Base-by-base conservation (phyloP, 768 basidiomycete species). In the Psilocybe subaeruginosa region DNA sequence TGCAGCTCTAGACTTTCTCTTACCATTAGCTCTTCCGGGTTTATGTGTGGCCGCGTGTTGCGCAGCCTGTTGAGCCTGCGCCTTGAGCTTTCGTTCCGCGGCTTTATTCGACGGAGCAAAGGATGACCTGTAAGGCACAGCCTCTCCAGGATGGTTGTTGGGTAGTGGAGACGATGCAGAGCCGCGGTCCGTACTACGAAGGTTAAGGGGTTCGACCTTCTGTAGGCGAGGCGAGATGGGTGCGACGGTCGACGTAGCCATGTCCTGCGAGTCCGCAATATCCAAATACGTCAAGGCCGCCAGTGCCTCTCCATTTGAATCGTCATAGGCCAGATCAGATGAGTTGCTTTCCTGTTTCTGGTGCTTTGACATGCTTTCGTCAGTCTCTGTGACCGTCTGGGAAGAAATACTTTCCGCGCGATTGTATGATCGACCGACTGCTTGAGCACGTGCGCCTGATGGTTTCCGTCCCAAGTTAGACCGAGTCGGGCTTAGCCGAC, bases 51-150 rank as follows among this genome's bases (percentile, higher is more conserved):
- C 93, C 43, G 90, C 90, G 46, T 93, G 85, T 33, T 89, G 85
- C 0, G 92, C 93, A 48, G 86, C 90, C 69, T 93, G 90, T 65
- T 92, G 90, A 9, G 90, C 93, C 69, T 96, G 88, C 12, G 85
- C 82, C 70, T 91, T 92, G 7, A 92, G 91, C 67, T 91, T 90
- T 56, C 97, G 84, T 70, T 98, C 90, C 19, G 87, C 86, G 41
- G 94, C 94, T 64, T 89, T 86, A 68, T 85, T 91, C 16, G 91
- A 92, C 1, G 89, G 89, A 0, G 94, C 92, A 71, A 98, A 98
- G 3, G 96, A 95, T 0, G 95, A 96, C 56, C 86, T 87, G 76
- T 83, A 91, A 56, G 85, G 83, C 1, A 74, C 56, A 8, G 61
- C 58, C 16, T 59, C 68, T 23, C 59, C 58, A 6, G 63, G 47